Percentiles rank a stretch among this genome's conserved stretches.
These are phyloP conservation scores for Olyra latifolia DNA, from an alignment of 176 grass and related monocot species.

Conservation along the genomic window DNA sequence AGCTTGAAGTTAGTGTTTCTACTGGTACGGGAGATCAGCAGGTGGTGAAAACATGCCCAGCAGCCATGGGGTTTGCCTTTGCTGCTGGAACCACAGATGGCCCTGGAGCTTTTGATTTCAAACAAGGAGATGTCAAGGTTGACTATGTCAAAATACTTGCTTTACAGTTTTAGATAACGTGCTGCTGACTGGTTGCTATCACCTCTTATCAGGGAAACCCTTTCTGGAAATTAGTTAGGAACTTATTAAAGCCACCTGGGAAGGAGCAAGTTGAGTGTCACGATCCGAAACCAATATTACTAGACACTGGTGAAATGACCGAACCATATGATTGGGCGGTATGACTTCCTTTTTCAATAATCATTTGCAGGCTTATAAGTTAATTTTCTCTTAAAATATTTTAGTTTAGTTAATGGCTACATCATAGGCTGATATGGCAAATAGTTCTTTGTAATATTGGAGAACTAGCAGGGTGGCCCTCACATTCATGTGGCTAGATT, in stretches of 20 bases:
- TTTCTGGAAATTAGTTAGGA: constrained; percentile 95
- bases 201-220: constrained; percentile 74
- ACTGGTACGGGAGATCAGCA: constrained; percentile 46
- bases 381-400: background rate
- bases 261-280: constrained; percentile 83
- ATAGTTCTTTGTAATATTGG: background rate
- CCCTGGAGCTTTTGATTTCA: constrained; percentile 95
- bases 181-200: constrained; percentile 22
- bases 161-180: constrained; percentile 11
- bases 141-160: constrained; percentile 25
- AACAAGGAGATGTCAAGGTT: constrained; percentile 93
- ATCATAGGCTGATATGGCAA: background rate
- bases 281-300: constrained; percentile 94
- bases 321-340: constrained; percentile 95
- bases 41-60: constrained; percentile 84
- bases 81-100: constrained; percentile 98
- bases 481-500: too few relatives aligned
- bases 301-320: constrained; percentile 97
- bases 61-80: constrained; percentile 95
- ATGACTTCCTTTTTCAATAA: constrained; percentile 41
- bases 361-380: background rate
- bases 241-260: constrained; percentile 72
- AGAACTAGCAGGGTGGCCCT: background rate
- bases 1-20: constrained; percentile 67
- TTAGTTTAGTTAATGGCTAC: constrained; percentile 16